A percentile compares a stretch with the other conserved stretches of the same genome.
These are phyloP conservation scores for Penicillium chermesinum DNA, from an alignment of 495 filamentous ascomycete genomes.

Conservation along the genomic window DNA sequence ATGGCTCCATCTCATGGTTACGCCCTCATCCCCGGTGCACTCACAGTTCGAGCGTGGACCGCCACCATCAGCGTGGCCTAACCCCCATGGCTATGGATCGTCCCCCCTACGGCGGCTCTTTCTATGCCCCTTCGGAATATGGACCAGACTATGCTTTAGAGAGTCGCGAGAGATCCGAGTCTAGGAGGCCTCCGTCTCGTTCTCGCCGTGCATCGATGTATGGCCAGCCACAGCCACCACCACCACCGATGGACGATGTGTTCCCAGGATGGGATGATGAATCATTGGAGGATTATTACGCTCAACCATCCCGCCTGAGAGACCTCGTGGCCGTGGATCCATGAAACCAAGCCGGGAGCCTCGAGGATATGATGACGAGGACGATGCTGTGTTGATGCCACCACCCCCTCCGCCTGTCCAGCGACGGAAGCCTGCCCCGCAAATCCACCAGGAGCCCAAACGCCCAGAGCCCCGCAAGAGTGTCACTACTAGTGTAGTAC, in stretches of 20 bases:
- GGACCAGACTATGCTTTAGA: conserved; percentile 12
- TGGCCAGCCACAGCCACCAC: conserved; percentile 20
- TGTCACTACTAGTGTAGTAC: conserved; percentile 20
- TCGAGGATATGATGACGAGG: conserved; percentile 27
- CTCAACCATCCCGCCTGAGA: conserved; percentile 1
- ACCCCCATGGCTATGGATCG: conserved; percentile 24
- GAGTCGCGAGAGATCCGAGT: conserved; percentile 29
- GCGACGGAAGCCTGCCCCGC: conserved; percentile 24
- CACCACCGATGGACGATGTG: conserved; percentile 22
- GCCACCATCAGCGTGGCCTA: conserved; percentile 27
- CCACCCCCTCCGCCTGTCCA: conserved; percentile 33
- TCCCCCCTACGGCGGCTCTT: conserved; percentile 26
- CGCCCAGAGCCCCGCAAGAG: conserved; percentile 24
- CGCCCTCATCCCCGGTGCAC: conserved; percentile 17
- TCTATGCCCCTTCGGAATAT: conserved; percentile 26
- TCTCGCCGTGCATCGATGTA: conserved; percentile 33
- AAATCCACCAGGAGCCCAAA: conserved; percentile 33
- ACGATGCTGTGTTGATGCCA: conserved; percentile 39
- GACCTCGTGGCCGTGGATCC: conserved; percentile 8
- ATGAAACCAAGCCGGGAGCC: conserved; percentile 13
- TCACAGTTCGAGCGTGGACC: conserved; percentile 21
- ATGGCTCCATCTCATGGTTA: conserved; percentile 31
- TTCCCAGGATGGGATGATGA: conserved; percentile 29
- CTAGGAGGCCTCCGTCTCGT: conserved; percentile 29
- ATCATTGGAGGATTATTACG: conserved; percentile 17